Percentiles rank a stretch among this genome's conserved stretches.
These are phyloP conservation scores for Juncus inflexus DNA, from an alignment of 176 grass and related monocot species.

Conservation along the genomic window DNA sequence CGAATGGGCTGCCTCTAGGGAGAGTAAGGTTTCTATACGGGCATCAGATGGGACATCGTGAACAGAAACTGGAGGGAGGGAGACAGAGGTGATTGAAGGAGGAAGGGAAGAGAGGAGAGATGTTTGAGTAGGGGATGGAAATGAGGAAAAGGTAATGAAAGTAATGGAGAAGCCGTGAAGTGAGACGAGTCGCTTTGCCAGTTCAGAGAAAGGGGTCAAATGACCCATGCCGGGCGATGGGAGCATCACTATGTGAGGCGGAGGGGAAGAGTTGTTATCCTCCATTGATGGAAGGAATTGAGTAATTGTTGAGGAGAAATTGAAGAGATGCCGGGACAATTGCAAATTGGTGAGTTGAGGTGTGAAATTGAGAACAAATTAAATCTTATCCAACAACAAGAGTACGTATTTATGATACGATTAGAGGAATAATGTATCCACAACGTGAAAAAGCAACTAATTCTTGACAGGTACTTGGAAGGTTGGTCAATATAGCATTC, in stretches of 20 bases:
- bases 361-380: too few species aligned
- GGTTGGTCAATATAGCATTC: too few species aligned
- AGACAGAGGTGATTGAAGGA: slow-evolving; percentile 7
- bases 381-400: too few species aligned
- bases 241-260: slow-evolving; percentile 44
- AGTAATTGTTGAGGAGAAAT: not conserved
- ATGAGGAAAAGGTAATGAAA: slow-evolving; percentile 41
- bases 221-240: slow-evolving; percentile 54
- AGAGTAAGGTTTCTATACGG: slow-evolving; percentile 21
- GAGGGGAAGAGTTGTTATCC: too few species aligned
- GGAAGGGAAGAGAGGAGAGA: slow-evolving; percentile 16
- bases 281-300: too few species aligned
- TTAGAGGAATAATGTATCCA: too few species aligned
- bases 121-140: not conserved
- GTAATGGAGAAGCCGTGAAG: slow-evolving; percentile 35
- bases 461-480: too few species aligned
- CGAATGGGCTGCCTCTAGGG: slow-evolving; percentile 2
- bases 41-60: slow-evolving; percentile 36
- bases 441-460: too few species aligned
- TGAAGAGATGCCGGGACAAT: too few species aligned
- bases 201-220: slow-evolving; percentile 55
- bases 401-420: too few species aligned
- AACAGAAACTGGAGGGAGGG: slow-evolving; percentile 35
- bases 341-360: too few species aligned
- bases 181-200: slow-evolving; percentile 39